Evolutionary conservation across 192 early-diverging fungal species (phyloP).

Genomic region (Backusella macrospora): DNA sequence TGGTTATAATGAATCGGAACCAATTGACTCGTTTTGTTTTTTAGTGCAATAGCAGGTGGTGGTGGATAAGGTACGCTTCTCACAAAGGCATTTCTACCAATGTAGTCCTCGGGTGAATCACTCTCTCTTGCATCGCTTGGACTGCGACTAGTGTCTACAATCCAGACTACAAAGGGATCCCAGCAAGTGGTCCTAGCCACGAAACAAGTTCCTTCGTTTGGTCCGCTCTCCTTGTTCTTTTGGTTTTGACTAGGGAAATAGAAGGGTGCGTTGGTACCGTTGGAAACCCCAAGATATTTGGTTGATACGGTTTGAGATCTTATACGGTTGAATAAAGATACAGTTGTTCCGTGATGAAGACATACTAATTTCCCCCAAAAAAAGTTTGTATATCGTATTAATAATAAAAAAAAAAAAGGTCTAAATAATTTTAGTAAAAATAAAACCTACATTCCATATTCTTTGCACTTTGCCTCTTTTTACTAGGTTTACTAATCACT

Average conservation of each 20-base stretch:
- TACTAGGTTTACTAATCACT: conserved; percentile 91
- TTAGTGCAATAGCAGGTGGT: conserved; percentile 74
- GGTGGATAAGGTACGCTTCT: conserved; percentile 63
- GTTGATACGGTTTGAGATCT: conserved; percentile 90
- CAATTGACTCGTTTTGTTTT: conserved; percentile 59
- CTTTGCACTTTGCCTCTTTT: conserved; percentile 86
- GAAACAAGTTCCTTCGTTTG: conserved; percentile 64
- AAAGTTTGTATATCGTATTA: background rate
- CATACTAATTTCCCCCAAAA: conserved; percentile 54
- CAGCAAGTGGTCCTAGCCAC: conserved; percentile 75
- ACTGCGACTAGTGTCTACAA: conserved; percentile 67
- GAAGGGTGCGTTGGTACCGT: conserved; percentile 39
- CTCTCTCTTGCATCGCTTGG: conserved; percentile 49
- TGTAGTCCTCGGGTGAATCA: conserved; percentile 50
- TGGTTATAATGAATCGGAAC: conserved; percentile 88
- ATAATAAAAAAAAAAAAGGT: background rate
- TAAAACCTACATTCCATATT: conserved; percentile 66
- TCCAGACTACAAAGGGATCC: conserved; percentile 89
- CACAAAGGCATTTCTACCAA: conserved; percentile 42
- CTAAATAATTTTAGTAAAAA: background rate
- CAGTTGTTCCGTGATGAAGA: conserved; percentile 83
- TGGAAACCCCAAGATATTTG: conserved; percentile 75
- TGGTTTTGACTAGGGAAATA: conserved; percentile 30
- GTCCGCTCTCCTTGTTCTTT: background rate
- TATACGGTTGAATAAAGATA: conserved; percentile 89